Base-by-base conservation (phyloP, 306 rosid species). In the Rosa chinensis region DNA sequence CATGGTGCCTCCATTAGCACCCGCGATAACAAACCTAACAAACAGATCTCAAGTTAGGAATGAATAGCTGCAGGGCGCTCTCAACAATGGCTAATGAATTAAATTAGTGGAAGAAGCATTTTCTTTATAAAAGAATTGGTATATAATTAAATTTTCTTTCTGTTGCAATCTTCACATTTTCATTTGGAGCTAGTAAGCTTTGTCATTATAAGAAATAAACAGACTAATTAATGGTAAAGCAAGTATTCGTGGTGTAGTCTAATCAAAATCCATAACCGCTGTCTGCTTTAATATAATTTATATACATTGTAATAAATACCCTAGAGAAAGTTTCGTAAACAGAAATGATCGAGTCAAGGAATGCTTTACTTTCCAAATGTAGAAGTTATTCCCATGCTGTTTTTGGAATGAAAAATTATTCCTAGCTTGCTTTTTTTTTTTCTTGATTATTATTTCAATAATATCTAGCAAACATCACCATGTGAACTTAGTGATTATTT, bases 101-200 rank as follows among this genome's bases (percentile, higher is more conserved):
- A 83, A 87, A 92, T 86, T 83, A 87, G 96, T 89, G 93, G 93
- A 80, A 78, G 81, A 86, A 69, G 90, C 90, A 91, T 91, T 87
- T 88, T 66, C 83, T 63, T 37, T 81, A 75, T 79, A 71, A 56
- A 72, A 74, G 37, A 72, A 74, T 61, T 37, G 25, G 37, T 18
- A 39, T 45, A 39, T 61, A 35, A 82, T 50, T 14, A 79, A 1
- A 44, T n/a, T 11, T 62, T 28, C 32, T 1, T 1, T 6, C 39
- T 64, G 79, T 83, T 71, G 77, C 77, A 62, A 18, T 42, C 68
- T 56, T 59, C 73, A 43, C 52, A 39, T 5, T 13, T 76, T 80
- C 48, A 28, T 52, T 77, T 45, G n/a, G 52, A 72, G 59, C 21
- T 28, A n/a, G 42, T 55, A 23, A 23, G 64, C 14, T 59, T 59